These are phyloP conservation scores for Hemileia vastatrix DNA, from an alignment of 1,284 basidiomycete species.

Conservation along the genomic window DNA sequence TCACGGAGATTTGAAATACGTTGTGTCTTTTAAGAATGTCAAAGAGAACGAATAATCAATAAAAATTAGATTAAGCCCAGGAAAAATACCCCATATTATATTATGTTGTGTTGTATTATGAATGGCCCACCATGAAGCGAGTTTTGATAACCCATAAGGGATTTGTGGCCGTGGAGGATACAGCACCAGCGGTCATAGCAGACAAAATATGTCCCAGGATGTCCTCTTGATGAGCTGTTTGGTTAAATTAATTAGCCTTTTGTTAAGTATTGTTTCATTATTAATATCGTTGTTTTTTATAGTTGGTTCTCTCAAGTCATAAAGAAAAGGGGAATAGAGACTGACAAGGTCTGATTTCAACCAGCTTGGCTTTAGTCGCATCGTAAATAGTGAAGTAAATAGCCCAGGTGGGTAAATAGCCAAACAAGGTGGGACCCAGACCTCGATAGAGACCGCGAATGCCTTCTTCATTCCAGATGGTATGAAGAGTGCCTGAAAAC, in stretches of 20 bases:
- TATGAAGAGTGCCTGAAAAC: slow-evolving; percentile 57
- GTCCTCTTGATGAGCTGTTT: slow-evolving; percentile 24
- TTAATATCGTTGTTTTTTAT: no score
- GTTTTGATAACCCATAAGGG: slow-evolving; percentile 97
- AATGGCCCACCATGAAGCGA: slow-evolving; percentile 72
- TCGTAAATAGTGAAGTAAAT: slow-evolving; percentile 98
- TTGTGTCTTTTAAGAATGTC: slow-evolving; percentile 33
- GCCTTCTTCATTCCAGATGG: slow-evolving; percentile 64
- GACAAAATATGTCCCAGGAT: slow-evolving; percentile 66
- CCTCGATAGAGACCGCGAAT: slow-evolving; percentile 81
- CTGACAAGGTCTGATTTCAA: slow-evolving; percentile 48
- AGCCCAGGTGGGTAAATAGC: slow-evolving; percentile 93
- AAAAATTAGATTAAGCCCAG: neutral
- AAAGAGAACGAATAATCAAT: no score
- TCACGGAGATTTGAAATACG: no score
- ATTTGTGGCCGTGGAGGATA: slow-evolving; percentile 81
- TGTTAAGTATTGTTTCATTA: neutral
- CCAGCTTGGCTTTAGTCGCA: slow-evolving; percentile 71
- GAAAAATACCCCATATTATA: no score
- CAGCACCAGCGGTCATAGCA: slow-evolving; percentile 82
- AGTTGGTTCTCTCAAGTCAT: slow-evolving; percentile 4
- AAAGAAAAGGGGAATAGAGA: neutral
- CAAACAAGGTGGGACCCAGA: slow-evolving; percentile 84
- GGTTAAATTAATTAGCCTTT: neutral
- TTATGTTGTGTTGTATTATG: no score